These are phyloP conservation scores for Cardiospermum halicacabum DNA, from an alignment of 345 rosid species.

Conservation along the genomic window DNA sequence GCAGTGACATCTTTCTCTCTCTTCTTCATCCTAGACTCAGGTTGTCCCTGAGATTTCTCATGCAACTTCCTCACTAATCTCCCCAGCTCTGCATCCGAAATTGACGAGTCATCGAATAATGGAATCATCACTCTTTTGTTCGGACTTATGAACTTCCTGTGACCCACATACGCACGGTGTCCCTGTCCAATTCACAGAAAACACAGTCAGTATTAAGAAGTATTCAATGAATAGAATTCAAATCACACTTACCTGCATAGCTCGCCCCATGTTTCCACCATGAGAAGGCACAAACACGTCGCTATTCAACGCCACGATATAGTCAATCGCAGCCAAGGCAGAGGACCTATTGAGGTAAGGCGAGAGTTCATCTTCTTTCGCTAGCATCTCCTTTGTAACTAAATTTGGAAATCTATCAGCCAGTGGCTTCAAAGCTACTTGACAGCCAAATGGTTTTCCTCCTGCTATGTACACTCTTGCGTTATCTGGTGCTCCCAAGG, in stretches of 20 bases:
- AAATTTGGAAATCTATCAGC: constrained; percentile 44
- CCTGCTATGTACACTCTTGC: constrained; percentile 63
- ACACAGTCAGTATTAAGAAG: neutral
- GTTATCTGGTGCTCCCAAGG: constrained; percentile 53
- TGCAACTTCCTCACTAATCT: constrained; percentile 48
- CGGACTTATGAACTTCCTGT: constrained; percentile 64
- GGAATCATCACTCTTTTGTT: constrained; percentile 62
- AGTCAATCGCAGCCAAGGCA: constrained; percentile 69
- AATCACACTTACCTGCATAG: constrained; percentile 58
- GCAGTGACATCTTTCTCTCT: constrained; percentile 61
- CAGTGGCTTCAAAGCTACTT: constrained; percentile 52
- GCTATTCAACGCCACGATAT: constrained; percentile 62
- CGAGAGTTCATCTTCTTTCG: constrained; percentile 49
- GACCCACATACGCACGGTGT: constrained; percentile 69
- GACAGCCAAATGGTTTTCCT: constrained; percentile 71
- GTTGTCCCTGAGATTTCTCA: constrained; percentile 51
- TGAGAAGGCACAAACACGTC: constrained; percentile 75
- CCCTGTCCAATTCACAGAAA: constrained; percentile 33
- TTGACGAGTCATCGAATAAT: constrained; percentile 45
- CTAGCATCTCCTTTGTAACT: constrained; percentile 53
- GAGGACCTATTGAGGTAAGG: constrained; percentile 55
- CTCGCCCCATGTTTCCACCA: constrained; percentile 83
- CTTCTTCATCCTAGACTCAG: constrained; percentile 46
- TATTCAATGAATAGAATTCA: neutral
- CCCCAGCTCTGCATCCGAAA: constrained; percentile 48